Percentiles rank a stretch among this genome's conserved stretches.
Evolutionary conservation across 495 filamentous ascomycete species (phyloP).

Genomic region (Lepraria neglecta): DNA sequence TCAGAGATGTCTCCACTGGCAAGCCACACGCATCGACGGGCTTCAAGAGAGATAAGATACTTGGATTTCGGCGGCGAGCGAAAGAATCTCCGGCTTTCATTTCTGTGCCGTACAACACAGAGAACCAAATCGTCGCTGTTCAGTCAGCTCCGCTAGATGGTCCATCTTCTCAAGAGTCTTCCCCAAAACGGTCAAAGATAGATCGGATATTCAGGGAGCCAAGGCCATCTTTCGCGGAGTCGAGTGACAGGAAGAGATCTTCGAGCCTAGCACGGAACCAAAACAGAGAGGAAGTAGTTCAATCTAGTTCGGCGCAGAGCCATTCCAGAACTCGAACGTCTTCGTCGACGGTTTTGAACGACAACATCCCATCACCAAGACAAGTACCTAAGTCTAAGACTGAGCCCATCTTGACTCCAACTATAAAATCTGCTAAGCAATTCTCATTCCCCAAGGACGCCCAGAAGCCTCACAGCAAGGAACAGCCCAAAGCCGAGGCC

Average conservation of each 20-base stretch:
- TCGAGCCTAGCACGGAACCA: conserved; percentile 7
- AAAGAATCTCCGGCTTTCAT: conserved; percentile 19
- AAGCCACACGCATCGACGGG: conserved; percentile 10
- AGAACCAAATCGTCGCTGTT: neutral
- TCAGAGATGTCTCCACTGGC: neutral
- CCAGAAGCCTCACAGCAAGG: neutral
- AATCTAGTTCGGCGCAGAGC: conserved; percentile 1
- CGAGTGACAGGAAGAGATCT: conserved; percentile 8
- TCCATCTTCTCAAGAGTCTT: neutral
- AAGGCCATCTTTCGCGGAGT: neutral
- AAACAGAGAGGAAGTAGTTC: conserved; percentile 1
- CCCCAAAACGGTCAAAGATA: conserved; percentile 11
- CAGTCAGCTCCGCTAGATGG: conserved; percentile 9
- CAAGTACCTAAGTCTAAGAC: conserved; percentile 14
- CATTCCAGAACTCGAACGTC: conserved; percentile 24
- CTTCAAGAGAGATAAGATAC: conserved; percentile 21
- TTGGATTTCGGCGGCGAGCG: conserved; percentile 19
- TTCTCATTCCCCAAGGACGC: neutral
- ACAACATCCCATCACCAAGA: conserved; percentile 4
- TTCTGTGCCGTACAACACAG: conserved; percentile 5
- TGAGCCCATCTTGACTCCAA: conserved; percentile 11
- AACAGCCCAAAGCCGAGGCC: neutral
- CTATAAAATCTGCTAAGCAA: neutral
- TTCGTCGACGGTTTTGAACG: conserved; percentile 22
- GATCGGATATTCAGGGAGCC: conserved; percentile 9